Percentiles rank a stretch among this genome's conserved stretches.
Conservation (phyloP, 495 filamentous ascomycete genomes). For the Xylaria castorea region DNA sequence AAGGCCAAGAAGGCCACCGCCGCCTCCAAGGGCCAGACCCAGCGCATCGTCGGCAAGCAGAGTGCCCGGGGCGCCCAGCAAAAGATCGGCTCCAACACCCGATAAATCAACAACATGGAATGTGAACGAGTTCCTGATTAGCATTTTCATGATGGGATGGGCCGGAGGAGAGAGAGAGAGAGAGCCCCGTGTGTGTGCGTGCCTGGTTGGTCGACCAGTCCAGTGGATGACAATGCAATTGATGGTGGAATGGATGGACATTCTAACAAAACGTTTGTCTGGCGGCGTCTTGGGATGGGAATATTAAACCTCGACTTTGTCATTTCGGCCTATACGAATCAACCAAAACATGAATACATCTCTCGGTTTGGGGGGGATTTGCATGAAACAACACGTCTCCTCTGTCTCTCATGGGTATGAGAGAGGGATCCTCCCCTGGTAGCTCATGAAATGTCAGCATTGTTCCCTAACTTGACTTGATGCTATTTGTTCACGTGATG, state of each 20-base stretch:
- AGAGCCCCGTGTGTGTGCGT: constrained; percentile 23
- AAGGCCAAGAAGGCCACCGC: constrained; percentile 92
- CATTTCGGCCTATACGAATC: constrained; percentile 30
- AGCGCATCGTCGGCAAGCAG: constrained; percentile 91
- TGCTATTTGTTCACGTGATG: not conserved
- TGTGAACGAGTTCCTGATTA: constrained; percentile 3
- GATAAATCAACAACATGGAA: constrained; percentile 62
- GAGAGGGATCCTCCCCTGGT: constrained; percentile 35
- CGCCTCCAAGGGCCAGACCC: constrained; percentile 75
- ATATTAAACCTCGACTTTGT: constrained; percentile 40
- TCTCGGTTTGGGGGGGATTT: constrained; percentile 37
- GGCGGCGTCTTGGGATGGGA: constrained; percentile 44
- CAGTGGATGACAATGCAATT: constrained; percentile 29
- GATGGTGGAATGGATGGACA: constrained; percentile 33
- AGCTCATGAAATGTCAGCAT: constrained; percentile 41
- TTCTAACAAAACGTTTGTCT: constrained; percentile 32
- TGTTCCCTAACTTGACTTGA: constrained; percentile 33
- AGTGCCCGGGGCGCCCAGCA: constrained; percentile 86
- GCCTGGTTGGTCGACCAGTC: constrained; percentile 23
- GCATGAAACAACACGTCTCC: constrained; percentile 31
- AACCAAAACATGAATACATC: constrained; percentile 28
- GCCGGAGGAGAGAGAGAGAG: constrained; percentile 19
- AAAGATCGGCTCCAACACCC: constrained; percentile 87
- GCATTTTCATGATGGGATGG: constrained; percentile 26
- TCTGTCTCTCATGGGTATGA: constrained; percentile 37